Evolutionary conservation across 2,329 filamentous ascomycete species (phyloP).

Genomic region (Fusarium sp.): DNA sequence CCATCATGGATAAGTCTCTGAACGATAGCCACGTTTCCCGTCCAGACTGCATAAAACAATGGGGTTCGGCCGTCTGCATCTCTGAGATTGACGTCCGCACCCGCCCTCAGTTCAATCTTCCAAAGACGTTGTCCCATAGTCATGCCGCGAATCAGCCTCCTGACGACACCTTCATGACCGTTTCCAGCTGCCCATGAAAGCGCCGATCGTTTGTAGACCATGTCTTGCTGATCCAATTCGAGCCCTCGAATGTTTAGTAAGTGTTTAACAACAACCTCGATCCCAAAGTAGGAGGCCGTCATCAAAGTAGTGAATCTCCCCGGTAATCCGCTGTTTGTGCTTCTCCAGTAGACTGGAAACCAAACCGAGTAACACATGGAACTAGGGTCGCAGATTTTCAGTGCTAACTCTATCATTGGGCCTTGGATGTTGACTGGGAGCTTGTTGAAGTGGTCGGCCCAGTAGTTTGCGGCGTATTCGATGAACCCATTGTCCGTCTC

Average conservation of each 20-base stretch:
- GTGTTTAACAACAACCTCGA: slow-evolving; percentile 4
- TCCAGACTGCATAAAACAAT: slow-evolving; percentile 23
- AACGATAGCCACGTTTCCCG: slow-evolving; percentile 8
- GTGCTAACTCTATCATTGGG: neutral
- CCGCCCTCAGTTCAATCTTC: slow-evolving; percentile 11
- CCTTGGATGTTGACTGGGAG: slow-evolving; percentile 6
- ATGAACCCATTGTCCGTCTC: neutral
- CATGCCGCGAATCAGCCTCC: slow-evolving; percentile 5
- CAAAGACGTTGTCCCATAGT: neutral
- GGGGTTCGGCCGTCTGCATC: slow-evolving; percentile 3
- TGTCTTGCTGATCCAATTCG: slow-evolving; percentile 8
- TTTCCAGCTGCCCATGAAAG: slow-evolving; percentile 21
- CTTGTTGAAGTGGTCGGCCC: slow-evolving; percentile 15
- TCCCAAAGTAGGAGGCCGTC: slow-evolving; percentile 11
- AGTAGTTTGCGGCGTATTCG: slow-evolving; percentile 23
- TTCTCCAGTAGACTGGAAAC: slow-evolving; percentile 11
- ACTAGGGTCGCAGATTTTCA: slow-evolving; percentile 1
- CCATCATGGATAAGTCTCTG: slow-evolving; percentile 18
- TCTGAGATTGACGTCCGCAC: slow-evolving; percentile 9
- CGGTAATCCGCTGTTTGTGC: neutral
- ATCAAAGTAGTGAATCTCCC: neutral
- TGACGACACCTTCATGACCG: slow-evolving; percentile 13
- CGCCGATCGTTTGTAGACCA: slow-evolving; percentile 1
- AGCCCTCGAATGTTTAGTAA: slow-evolving; percentile 5
- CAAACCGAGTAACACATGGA: neutral